phyloP scores from a whole-genome alignment of 129 eudicot genomes.

The Gnaphalium uliginosum region DNA sequence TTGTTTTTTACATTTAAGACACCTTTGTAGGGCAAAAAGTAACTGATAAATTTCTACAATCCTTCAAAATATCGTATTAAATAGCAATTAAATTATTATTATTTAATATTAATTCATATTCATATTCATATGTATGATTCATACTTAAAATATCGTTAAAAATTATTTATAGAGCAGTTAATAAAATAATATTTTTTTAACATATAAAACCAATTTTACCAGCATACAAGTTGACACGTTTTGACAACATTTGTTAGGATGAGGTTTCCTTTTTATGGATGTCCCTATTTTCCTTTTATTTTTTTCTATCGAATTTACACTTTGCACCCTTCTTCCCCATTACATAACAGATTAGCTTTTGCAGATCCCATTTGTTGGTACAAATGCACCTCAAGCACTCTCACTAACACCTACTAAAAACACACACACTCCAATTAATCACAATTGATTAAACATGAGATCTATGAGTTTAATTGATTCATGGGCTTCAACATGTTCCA shows the following conservation, averaged over 20 bases:
- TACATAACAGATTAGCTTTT: slow-evolving; percentile 1
- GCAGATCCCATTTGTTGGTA: slow-evolving; percentile 16
- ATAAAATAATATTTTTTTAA: too few relatives aligned
- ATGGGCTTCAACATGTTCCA: slow-evolving; percentile 46
- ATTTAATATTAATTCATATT: too few relatives aligned
- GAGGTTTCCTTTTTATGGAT: not conserved
- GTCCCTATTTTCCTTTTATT: not conserved
- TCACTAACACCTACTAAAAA: slow-evolving; percentile 16
- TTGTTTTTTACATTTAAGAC: too few relatives aligned
- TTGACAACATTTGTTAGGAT: slow-evolving; percentile 3
- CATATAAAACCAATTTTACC: not conserved
- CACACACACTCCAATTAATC: not conserved
- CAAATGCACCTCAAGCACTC: not conserved
- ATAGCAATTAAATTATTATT: too few relatives aligned
- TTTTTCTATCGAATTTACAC: not conserved
- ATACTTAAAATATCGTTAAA: too few relatives aligned
- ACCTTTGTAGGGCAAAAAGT: too few relatives aligned
- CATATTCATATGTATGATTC: too few relatives aligned
- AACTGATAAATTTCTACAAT: too few relatives aligned
- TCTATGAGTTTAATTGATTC: slow-evolving; percentile 54
- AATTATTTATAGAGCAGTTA: too few relatives aligned
- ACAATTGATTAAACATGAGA: slow-evolving; percentile 41
- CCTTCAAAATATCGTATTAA: too few relatives aligned
- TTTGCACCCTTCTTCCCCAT: slow-evolving; percentile 20
- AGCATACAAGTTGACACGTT: not conserved